phyloP scores from a whole-genome alignment of 495 filamentous ascomycete genomes.

The Glonium stellatum region DNA sequence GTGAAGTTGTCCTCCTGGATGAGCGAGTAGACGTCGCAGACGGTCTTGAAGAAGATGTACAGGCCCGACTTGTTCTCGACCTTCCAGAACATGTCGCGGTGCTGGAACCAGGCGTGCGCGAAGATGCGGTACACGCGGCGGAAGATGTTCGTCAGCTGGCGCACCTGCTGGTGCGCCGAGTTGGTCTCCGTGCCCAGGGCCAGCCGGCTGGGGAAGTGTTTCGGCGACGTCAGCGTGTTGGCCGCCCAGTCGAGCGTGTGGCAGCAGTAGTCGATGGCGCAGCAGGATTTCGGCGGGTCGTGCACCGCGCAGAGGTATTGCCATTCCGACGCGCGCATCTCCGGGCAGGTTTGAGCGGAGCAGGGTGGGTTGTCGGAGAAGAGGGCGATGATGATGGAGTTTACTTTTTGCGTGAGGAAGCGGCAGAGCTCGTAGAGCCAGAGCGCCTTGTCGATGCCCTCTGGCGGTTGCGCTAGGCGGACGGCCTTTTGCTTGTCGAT shows the following conservation, averaged over 20 bases:
- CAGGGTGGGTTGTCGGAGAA: slow-evolving; percentile 85
- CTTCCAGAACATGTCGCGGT: slow-evolving; percentile 89
- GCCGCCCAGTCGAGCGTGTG: slow-evolving; percentile 97
- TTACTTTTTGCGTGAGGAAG: slow-evolving; percentile 87
- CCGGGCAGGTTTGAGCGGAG: slow-evolving; percentile 77
- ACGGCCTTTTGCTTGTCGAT: slow-evolving; percentile 66
- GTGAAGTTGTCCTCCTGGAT: slow-evolving; percentile 93
- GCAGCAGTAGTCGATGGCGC: slow-evolving; percentile 97
- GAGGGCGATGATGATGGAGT: slow-evolving; percentile 82
- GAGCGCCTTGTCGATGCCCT: slow-evolving; percentile 69
- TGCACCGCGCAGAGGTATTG: slow-evolving; percentile 98
- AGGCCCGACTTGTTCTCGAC: slow-evolving; percentile 83
- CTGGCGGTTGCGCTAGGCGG: slow-evolving; percentile 69
- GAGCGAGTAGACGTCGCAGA: slow-evolving; percentile 82
- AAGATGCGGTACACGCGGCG: slow-evolving; percentile 92
- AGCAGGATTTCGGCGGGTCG: slow-evolving; percentile 88
- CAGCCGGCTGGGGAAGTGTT: slow-evolving; percentile 85
- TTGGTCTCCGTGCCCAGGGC: slow-evolving; percentile 50
- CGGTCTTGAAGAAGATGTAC: slow-evolving; percentile 93
- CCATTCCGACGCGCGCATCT: slow-evolving; percentile 98
- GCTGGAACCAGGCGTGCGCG: slow-evolving; percentile 97
- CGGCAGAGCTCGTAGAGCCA: slow-evolving; percentile 98
- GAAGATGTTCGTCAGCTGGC: slow-evolving; percentile 90
- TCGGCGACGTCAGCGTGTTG: slow-evolving; percentile 79
- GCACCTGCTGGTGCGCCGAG: slow-evolving; percentile 49